Evolutionary conservation across 208 protist genomes (phyloP).

Genomic region (Trypanosoma boissoni): DNA sequence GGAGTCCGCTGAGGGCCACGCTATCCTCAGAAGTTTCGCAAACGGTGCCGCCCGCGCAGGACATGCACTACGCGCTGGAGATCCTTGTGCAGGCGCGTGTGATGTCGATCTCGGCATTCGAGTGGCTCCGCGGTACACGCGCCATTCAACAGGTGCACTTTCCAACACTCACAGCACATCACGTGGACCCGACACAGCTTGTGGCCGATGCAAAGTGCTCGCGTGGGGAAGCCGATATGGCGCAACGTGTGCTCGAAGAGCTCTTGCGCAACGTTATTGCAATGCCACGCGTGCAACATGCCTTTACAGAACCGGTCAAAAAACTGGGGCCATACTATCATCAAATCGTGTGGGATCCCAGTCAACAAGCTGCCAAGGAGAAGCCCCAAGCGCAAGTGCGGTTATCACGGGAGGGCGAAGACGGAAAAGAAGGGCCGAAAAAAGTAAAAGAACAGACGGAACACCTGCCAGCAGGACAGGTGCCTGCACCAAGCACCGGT

Average conservation of each 20-base stretch:
- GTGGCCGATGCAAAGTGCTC: not conserved
- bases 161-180: conserved; percentile 22
- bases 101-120: conserved; percentile 68
- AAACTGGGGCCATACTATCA: conserved; percentile 22
- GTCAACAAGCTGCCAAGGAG: not conserved
- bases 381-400: too few relatives aligned
- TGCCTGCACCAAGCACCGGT: too few relatives aligned
- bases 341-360: conserved; percentile 12
- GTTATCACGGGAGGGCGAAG: too few relatives aligned
- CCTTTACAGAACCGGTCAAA: conserved; percentile 49
- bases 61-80: conserved; percentile 47
- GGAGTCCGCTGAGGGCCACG: too few relatives aligned
- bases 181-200: conserved; percentile 21
- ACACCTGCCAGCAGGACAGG: too few relatives aligned
- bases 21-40: too few relatives aligned
- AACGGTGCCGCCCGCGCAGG: too few relatives aligned
- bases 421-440: too few relatives aligned
- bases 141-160: conserved; percentile 39
- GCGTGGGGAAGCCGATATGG: conserved; percentile 28
- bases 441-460: too few relatives aligned
- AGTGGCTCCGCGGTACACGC: conserved; percentile 46
- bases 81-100: conserved; percentile 78
- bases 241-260: conserved; percentile 54
- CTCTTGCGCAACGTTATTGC: conserved; percentile 63
- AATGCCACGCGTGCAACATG: conserved; percentile 38